Conservation (phyloP, 257 asterid genomes). For the Solanum okadae region DNA sequence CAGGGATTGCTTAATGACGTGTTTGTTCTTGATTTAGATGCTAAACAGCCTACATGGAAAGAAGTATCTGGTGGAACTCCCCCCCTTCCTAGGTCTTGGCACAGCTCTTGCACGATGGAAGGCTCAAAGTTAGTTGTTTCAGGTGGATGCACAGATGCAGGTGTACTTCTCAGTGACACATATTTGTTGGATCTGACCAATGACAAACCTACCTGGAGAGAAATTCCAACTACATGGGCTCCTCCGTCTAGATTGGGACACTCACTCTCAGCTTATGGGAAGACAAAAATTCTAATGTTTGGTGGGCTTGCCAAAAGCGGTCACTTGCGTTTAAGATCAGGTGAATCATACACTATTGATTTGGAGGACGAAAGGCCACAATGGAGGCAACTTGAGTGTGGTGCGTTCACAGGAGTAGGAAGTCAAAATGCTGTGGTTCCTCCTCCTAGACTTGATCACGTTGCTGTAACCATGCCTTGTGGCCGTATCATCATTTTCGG, state of each 20-base stretch:
- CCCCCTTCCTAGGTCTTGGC: slow-evolving; percentile 85
- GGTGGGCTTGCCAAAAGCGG: slow-evolving; percentile 92
- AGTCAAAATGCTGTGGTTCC: slow-evolving; percentile 67
- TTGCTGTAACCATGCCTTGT: slow-evolving; percentile 84
- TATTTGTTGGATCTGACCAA: slow-evolving; percentile 56
- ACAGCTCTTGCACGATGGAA: slow-evolving; percentile 82
- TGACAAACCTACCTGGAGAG: slow-evolving; percentile 69
- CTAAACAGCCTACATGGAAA: slow-evolving; percentile 82
- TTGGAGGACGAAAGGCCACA: slow-evolving; percentile 59
- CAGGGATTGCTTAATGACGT: slow-evolving; percentile 80
- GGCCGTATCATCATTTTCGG: slow-evolving; percentile 77
- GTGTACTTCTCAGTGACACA: slow-evolving; percentile 73
- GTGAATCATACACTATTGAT: slow-evolving; percentile 76
- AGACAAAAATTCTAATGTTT: slow-evolving; percentile 66
- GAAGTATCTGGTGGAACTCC: slow-evolving; percentile 72
- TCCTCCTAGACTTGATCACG: slow-evolving; percentile 81
- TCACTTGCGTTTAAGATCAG: slow-evolving; percentile 74
- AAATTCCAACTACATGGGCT: slow-evolving; percentile 59
- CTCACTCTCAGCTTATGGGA: slow-evolving; percentile 75
- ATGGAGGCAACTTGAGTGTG: slow-evolving; percentile 79
- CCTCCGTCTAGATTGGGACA: slow-evolving; percentile 82
- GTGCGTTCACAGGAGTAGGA: slow-evolving; percentile 46
- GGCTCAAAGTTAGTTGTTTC: slow-evolving; percentile 82
- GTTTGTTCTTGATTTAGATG: slow-evolving; percentile 69
- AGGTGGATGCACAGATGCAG: slow-evolving; percentile 87